Conservation (phyloP, 176 grass and related monocot genomes). For the Bonia amplexicaulis region DNA sequence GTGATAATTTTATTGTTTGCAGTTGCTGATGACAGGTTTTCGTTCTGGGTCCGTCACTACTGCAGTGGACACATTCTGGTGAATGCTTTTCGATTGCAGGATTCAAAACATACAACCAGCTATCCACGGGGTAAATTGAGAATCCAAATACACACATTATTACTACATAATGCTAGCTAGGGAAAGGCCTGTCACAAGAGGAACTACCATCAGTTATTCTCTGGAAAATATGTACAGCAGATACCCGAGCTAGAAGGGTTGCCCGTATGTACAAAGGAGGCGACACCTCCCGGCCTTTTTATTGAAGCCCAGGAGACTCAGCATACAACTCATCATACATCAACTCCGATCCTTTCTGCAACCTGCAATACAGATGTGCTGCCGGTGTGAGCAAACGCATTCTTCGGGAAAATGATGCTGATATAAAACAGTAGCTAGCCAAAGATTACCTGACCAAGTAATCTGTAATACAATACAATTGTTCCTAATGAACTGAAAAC, state of each 20-base stretch:
- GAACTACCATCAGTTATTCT: neutral
- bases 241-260: slow-evolving; percentile 13
- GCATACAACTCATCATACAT: neutral
- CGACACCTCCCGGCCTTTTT: neutral
- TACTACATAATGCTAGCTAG: neutral
- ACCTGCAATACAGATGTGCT: slow-evolving; percentile 17
- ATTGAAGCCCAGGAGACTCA: neutral
- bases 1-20: too few species aligned
- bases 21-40: too few species aligned
- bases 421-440: neutral
- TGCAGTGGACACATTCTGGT: neutral
- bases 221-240: slow-evolving; percentile 41
- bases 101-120: neutral
- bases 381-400: neutral
- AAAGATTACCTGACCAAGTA: neutral
- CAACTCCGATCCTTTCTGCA: slow-evolving; percentile 50
- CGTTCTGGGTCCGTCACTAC: neutral
- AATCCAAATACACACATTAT: neutral
- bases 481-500: neutral
- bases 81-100: neutral
- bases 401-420: neutral
- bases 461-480: neutral
- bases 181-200: neutral
- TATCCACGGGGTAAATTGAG: neutral
- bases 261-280: slow-evolving; percentile 21